Percentiles rank a stretch among this genome's conserved stretches.
phyloP scores from a whole-genome alignment of 108 stramenopile species.

The Conticribra weissflogii region DNA sequence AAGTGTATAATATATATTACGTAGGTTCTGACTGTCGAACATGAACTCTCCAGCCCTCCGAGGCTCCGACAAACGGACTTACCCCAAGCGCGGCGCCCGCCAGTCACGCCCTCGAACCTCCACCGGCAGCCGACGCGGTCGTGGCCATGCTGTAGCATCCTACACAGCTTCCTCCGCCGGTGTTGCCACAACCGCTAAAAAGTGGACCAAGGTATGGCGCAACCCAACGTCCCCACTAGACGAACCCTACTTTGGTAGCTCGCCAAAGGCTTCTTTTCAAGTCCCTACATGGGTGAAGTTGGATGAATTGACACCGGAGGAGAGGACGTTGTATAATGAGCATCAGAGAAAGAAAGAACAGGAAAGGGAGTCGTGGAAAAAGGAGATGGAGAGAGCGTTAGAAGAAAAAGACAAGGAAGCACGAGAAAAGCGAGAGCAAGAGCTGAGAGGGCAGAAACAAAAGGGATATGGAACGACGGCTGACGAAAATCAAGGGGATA shows the following conservation, averaged over 20 bases:
- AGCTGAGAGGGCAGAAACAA: neutral
- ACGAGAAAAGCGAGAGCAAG: neutral
- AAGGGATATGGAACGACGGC: neutral
- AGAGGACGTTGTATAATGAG: constrained; percentile 21
- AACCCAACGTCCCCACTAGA: constrained; percentile 27
- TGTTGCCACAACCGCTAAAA: constrained; percentile 6
- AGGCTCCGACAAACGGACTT: constrained; percentile 39
- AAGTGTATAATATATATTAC: too few species aligned
- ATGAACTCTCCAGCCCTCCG: constrained; percentile 34
- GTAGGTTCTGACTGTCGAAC: too few species aligned
- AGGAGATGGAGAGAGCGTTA: constrained; percentile 5
- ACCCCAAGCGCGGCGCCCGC: constrained; percentile 22
- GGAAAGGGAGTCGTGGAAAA: constrained; percentile 27
- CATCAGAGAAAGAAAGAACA: constrained; percentile 25
- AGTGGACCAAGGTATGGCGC: constrained; percentile 34
- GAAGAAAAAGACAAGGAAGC: neutral
- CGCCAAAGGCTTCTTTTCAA: constrained; percentile 26
- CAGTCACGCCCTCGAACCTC: constrained; percentile 23
- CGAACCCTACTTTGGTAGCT: constrained; percentile 42
- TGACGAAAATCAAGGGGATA: neutral
- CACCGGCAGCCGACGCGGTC: constrained; percentile 1
- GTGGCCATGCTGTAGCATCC: constrained; percentile 3
- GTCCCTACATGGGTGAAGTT: constrained; percentile 37
- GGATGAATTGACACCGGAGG: constrained; percentile 36
- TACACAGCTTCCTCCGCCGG: neutral